phyloP scores from a whole-genome alignment of 129 eudicot species.

The Arctium minus region DNA sequence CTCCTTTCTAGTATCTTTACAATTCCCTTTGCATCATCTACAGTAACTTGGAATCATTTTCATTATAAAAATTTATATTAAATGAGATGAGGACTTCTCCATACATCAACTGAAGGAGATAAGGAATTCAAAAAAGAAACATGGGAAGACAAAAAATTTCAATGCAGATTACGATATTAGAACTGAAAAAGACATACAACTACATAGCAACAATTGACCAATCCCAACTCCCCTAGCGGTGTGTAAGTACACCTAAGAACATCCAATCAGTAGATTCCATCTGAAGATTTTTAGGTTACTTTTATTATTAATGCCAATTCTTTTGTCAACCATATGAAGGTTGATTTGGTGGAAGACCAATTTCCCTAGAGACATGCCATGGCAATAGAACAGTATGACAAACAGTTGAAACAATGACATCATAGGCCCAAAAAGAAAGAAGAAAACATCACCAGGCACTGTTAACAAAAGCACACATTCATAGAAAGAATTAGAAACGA shows the following conservation, averaged over 20 bases:
- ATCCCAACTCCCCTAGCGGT: background rate
- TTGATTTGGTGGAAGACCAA: background rate
- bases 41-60: background rate
- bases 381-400: background rate
- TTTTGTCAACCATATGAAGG: background rate
- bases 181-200: background rate
- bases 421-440: background rate
- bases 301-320: background rate
- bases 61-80: background rate
- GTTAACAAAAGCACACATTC: background rate
- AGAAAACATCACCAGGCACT: background rate
- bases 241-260: background rate
- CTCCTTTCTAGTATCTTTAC: background rate
- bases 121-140: background rate
- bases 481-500: background rate
- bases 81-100: background rate
- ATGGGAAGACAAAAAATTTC: background rate
- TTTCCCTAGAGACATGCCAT: background rate
- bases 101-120: background rate
- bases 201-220: background rate
- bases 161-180: background rate
- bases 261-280: background rate
- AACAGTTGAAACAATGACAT: background rate
- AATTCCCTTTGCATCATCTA: background rate
- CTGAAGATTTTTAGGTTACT: background rate